Conservation (phyloP, 306 rosid genomes). For the Pueraria montana region DNA sequence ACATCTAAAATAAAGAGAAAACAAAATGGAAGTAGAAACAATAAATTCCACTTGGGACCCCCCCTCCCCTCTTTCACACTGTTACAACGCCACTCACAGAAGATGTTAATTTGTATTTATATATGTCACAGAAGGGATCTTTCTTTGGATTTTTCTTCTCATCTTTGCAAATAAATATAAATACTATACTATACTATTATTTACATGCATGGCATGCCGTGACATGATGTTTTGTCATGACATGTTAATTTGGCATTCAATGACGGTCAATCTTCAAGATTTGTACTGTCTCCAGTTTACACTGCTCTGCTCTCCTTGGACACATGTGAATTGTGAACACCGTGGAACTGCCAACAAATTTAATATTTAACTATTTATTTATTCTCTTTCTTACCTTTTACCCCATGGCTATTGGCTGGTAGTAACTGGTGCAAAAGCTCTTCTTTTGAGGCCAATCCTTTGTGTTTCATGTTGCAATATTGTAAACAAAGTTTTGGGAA, state of each 20-base stretch:
- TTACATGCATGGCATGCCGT: conserved; percentile 56
- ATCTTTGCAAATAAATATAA: background rate
- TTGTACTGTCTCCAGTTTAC: conserved; percentile 48
- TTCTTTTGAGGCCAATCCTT: conserved; percentile 49
- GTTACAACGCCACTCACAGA: conserved; percentile 49
- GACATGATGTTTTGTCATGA: conserved; percentile 78
- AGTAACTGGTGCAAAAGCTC: conserved; percentile 39
- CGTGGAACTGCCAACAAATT: conserved; percentile 51
- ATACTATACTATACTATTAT: no score
- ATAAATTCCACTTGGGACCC: conserved; percentile 61
- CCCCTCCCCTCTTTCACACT: conserved; percentile 49
- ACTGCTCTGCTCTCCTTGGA: conserved; percentile 58
- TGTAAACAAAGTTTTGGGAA: conserved; percentile 46
- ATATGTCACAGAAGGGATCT: conserved; percentile 48
- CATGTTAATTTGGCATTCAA: conserved; percentile 64
- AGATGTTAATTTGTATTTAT: conserved; percentile 59
- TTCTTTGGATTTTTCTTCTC: background rate
- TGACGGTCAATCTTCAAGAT: conserved; percentile 57
- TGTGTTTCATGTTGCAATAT: conserved; percentile 41
- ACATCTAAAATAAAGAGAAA: conserved; percentile 37
- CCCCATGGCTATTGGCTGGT: conserved; percentile 11
- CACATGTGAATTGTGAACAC: conserved; percentile 36
- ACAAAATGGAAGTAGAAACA: conserved; percentile 44
- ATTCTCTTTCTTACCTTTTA: conserved; percentile 31
- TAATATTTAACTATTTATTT: conserved; percentile 24